Evolutionary conservation across 2,329 filamentous ascomycete genomes (phyloP).

Genomic region (Thelonectria blattea): DNA sequence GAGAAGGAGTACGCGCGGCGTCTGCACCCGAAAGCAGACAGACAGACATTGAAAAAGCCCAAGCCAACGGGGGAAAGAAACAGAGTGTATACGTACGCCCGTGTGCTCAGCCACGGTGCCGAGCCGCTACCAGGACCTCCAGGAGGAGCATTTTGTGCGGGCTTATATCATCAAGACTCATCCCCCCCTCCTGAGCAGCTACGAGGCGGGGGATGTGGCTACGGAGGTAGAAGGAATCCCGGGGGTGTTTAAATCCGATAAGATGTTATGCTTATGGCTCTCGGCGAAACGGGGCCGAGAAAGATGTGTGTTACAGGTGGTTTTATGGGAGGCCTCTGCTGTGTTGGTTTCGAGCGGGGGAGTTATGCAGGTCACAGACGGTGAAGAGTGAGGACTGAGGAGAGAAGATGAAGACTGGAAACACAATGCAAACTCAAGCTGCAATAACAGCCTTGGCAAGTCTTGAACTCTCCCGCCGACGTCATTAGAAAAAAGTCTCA

Average conservation of each 20-base stretch:
- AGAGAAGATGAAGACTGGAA: neutral
- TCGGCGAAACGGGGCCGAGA: neutral
- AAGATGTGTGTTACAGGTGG: neutral
- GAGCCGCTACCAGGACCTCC: constrained; percentile 9
- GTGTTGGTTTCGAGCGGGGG: no score
- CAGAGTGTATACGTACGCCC: constrained; percentile 14
- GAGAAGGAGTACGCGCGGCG: constrained; percentile 12
- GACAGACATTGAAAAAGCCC: no score
- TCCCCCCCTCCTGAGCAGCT: no score
- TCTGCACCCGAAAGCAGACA: neutral
- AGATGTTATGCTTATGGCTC: neutral
- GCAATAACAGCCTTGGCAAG: no score
- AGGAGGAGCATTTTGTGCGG: neutral
- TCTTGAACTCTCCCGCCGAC: neutral
- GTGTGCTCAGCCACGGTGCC: constrained; percentile 15
- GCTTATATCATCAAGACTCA: constrained; percentile 11
- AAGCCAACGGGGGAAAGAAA: no score
- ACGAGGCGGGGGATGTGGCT: neutral
- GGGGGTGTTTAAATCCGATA: constrained; percentile 7
- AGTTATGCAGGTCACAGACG: neutral
- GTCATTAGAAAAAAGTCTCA: neutral
- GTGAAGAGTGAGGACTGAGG: neutral
- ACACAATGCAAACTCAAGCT: neutral
- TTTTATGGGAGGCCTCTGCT: neutral
- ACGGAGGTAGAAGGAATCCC: neutral